A percentile compares a stretch with the other conserved stretches of the same genome.
Conservation (phyloP, 1,284 basidiomycete species). For the Rhodotorula glutinis region DNA sequence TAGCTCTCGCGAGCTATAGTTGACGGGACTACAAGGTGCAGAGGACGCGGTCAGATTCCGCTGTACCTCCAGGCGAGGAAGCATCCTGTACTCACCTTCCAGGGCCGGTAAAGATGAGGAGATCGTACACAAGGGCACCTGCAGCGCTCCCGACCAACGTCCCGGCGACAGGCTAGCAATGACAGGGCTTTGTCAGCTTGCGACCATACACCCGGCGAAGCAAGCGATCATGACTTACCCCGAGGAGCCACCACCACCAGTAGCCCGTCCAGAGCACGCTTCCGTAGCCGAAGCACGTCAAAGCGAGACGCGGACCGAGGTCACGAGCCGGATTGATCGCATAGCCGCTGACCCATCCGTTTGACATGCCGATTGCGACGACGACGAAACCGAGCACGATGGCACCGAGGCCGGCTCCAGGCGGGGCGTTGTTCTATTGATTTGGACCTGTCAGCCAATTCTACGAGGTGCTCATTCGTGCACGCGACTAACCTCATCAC, state of each 20-base stretch:
- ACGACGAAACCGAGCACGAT: constrained; percentile 42
- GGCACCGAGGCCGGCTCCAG: constrained; percentile 42
- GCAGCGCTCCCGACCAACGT: constrained; percentile 28
- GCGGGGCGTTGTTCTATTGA: constrained; percentile 39
- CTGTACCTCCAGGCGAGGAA: not conserved
- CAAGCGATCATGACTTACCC: constrained; percentile 8
- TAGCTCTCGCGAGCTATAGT: constrained; percentile 20
- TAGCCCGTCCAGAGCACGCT: constrained; percentile 39
- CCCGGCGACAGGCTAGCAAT: constrained; percentile 39
- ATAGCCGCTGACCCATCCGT: constrained; percentile 35
- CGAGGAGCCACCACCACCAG: constrained; percentile 41
- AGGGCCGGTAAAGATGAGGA: constrained; percentile 37
- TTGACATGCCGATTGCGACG: constrained; percentile 39
- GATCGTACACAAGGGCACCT: constrained; percentile 39
- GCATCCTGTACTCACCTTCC: constrained; percentile 15
- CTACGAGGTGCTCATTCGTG: too few species aligned
- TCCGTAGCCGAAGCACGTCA: constrained; percentile 43
- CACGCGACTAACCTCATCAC: constrained; percentile 28
- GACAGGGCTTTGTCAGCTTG: not conserved
- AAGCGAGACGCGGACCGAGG: constrained; percentile 44
- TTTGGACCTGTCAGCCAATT: too few species aligned
- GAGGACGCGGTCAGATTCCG: not conserved
- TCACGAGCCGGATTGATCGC: constrained; percentile 46
- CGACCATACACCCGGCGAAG: too few species aligned
- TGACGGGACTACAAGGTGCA: constrained; percentile 22